phyloP scores from a whole-genome alignment of 2,329 filamentous ascomycete species.

The Stachybotrys chartarum region DNA sequence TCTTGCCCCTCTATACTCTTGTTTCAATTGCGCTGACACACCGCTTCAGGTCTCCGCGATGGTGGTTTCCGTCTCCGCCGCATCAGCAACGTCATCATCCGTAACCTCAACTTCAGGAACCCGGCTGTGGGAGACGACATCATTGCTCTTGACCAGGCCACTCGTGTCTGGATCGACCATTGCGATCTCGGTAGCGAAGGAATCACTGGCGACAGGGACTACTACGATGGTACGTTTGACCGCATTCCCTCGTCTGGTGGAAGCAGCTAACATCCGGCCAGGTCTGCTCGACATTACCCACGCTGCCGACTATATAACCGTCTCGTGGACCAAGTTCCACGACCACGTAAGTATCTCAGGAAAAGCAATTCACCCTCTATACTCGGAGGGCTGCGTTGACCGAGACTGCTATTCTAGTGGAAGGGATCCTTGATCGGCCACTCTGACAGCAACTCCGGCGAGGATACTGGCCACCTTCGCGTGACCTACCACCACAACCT shows the following conservation, averaged over 20 bases:
- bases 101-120: constrained; percentile 44
- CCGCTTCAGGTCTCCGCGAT: constrained; percentile 22
- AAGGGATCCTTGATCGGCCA: constrained; percentile 55
- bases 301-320: constrained; percentile 30
- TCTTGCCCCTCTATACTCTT: background rate
- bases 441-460: constrained; percentile 47
- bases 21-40: background rate
- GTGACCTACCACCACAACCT: constrained; percentile 56
- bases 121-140: constrained; percentile 40
- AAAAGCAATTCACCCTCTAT: background rate
- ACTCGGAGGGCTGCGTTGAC: background rate
- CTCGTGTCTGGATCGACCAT: constrained; percentile 40
- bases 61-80: constrained; percentile 39
- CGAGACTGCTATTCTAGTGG: constrained; percentile 5
- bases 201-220: constrained; percentile 30
- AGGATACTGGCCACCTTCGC: constrained; percentile 49
- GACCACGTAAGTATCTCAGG: constrained; percentile 21
- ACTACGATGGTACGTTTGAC: constrained; percentile 23
- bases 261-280: background rate
- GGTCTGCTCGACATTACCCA: constrained; percentile 33
- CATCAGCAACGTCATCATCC: constrained; percentile 46
- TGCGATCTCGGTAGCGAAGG: constrained; percentile 27
- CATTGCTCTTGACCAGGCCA: constrained; percentile 36
- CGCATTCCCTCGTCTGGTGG: background rate
- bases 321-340: constrained; percentile 32